phyloP scores from a whole-genome alignment of 208 protist genomes.

The Acanthamoeba royreba region DNA sequence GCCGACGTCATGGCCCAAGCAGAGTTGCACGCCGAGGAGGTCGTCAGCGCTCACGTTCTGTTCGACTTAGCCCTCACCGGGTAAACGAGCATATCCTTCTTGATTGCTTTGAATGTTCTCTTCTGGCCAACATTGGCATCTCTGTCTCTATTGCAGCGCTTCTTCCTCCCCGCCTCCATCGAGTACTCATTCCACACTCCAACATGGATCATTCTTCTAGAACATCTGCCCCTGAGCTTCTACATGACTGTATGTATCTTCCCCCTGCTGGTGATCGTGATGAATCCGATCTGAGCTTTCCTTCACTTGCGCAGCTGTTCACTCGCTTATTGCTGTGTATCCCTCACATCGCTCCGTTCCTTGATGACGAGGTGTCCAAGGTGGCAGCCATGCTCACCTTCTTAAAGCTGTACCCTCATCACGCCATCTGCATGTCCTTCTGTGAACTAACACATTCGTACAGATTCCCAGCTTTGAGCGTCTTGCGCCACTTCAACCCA shows the following conservation, averaged over 20 bases:
- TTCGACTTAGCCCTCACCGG: no score
- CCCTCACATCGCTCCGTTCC: background rate
- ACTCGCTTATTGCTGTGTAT: background rate
- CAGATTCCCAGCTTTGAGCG: background rate
- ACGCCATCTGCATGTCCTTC: background rate
- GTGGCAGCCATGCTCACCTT: background rate
- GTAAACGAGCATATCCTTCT: no score
- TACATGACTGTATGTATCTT: background rate
- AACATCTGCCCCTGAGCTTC: background rate
- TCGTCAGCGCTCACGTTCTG: background rate
- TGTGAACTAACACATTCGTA: background rate
- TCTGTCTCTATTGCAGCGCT: background rate
- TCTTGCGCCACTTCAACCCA: background rate
- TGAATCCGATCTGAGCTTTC: background rate
- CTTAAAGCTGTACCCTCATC: background rate
- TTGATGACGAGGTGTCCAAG: background rate
- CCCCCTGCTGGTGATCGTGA: background rate
- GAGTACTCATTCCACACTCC: background rate
- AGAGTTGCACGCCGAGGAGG: background rate
- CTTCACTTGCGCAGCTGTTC: background rate
- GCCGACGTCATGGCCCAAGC: background rate
- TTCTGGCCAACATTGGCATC: background rate
- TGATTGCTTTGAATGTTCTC: no score
- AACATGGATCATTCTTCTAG: background rate
- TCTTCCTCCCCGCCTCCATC: background rate